A percentile compares a stretch with the other conserved stretches of the same genome.
Conservation (phyloP, 768 basidiomycete species). For the Aureoboletus auriporus region DNA sequence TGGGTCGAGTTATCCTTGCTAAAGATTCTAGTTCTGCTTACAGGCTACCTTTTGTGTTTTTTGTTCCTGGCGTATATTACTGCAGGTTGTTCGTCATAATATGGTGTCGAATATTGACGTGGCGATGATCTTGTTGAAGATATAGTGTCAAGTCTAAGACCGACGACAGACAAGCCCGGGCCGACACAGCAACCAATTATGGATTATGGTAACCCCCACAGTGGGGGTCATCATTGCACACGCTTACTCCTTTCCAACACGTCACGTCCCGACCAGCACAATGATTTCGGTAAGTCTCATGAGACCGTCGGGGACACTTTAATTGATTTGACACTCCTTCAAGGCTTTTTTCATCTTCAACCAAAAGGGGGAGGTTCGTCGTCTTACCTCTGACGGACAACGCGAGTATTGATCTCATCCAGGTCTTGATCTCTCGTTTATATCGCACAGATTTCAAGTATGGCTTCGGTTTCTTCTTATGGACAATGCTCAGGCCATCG, state of each 20-base stretch:
- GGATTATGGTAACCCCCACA: conserved; percentile 1
- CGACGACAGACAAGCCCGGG: too few species aligned
- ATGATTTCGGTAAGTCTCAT: conserved; percentile 46
- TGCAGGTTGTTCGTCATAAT: too few species aligned
- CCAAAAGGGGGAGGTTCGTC: conserved; percentile 92
- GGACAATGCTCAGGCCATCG: conserved; percentile 1
- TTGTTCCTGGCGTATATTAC: too few species aligned
- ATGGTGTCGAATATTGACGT: too few species aligned
- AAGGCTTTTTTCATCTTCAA: conserved; percentile 99
- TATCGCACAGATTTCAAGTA: conserved; percentile 98
- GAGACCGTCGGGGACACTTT: not conserved
- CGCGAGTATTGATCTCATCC: conserved; percentile 1
- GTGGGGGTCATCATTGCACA: conserved; percentile 3
- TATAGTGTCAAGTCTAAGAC: too few species aligned
- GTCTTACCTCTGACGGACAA: not conserved
- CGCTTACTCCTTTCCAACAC: conserved; percentile 1
- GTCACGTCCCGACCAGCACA: conserved; percentile 6
- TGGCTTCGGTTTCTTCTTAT: conserved; percentile 22
- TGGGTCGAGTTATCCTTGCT: too few species aligned
- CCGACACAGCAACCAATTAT: not conserved
- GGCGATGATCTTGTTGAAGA: too few species aligned
- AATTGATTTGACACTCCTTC: conserved; percentile 2
- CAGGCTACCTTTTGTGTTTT: too few species aligned
- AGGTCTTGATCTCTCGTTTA: conserved; percentile 95
- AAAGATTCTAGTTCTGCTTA: too few species aligned